Evolutionary conservation across 2,329 filamentous ascomycete species (phyloP).

Genomic region (Aspergillus phoenicis): DNA sequence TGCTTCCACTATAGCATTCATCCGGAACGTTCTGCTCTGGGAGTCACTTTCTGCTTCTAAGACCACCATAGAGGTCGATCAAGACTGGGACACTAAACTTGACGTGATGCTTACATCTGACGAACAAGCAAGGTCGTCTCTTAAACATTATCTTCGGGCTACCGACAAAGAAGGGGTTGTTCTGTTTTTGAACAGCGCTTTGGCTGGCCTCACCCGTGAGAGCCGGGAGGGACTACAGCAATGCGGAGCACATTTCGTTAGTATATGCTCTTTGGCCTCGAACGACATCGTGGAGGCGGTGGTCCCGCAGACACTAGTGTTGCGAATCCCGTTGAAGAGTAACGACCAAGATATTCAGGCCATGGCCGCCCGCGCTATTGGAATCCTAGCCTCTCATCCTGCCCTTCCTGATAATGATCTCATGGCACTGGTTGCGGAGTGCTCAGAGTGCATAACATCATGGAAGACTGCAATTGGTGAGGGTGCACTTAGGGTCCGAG

Average conservation of each 20-base stretch:
- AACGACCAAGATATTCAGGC: slow-evolving; percentile 71
- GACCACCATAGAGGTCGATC: slow-evolving; percentile 61
- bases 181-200: slow-evolving; percentile 47
- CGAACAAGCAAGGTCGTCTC: slow-evolving; percentile 63
- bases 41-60: slow-evolving; percentile 54
- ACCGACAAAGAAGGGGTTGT: slow-evolving; percentile 42
- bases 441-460: slow-evolving; percentile 51
- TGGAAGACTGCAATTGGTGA: slow-evolving; percentile 65
- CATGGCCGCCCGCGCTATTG: slow-evolving; percentile 70
- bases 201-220: slow-evolving; percentile 47
- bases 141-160: slow-evolving; percentile 36
- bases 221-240: slow-evolving; percentile 46
- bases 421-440: slow-evolving; percentile 45
- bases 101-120: slow-evolving; percentile 73
- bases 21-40: slow-evolving; percentile 62
- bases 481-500: slow-evolving; percentile 61
- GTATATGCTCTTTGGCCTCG: slow-evolving; percentile 58
- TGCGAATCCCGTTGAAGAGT: slow-evolving; percentile 66
- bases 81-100: slow-evolving; percentile 82
- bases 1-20: slow-evolving; percentile 70
- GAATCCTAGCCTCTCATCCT: slow-evolving; percentile 72
- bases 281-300: slow-evolving; percentile 56
- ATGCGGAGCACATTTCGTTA: slow-evolving; percentile 54
- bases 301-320: slow-evolving; percentile 50
- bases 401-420: slow-evolving; percentile 46